Evolutionary conservation across 2,329 filamentous ascomycete species (phyloP), one percentile per base, ranked within the genome.

Genomic region (Erysiphe neolycopersici): DNA sequence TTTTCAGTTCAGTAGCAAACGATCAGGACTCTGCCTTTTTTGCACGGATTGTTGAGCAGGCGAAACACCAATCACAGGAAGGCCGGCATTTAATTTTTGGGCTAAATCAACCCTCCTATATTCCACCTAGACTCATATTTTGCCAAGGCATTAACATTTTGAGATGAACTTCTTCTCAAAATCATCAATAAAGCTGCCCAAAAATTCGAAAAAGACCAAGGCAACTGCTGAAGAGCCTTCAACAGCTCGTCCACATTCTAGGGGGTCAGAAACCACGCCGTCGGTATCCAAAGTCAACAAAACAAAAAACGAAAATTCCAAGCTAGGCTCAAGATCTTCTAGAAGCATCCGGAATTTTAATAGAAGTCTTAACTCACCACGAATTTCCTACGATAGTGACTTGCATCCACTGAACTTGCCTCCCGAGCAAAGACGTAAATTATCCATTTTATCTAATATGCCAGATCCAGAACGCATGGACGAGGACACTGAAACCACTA

Each of bases 341-440:
- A 51, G 49, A 47, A 54, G 44, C 48, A 55, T 49, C 47, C 54
- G 54, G 45, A 53, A 36, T 44, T 49, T 50, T 47, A 44, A 47
- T 33, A 54, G 52, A 48, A 47, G 48, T 33, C 47, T 48, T 35
- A 47, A 51, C 45, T 50, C 53, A 30, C 48, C 51, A 26, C 47
- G 51, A 46, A 49, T 53, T 33, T 48, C 51, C 19, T 52, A 49
- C 45, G 75, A 81, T 57, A 66, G 67, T 49, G 71, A 87, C 58
- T 78, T 74, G 2, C 85, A 94, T 60, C 87, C 87, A 35, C 69
- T 94, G 43, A 94, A 94, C 56, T 72, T 92, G 18, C 83, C 79
- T 2, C 84, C 84, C 40, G 84, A 93, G 64, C 77, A 93, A 67
- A 71, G 83, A 55, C 79, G 80, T 59, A 74, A 81, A 48, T 62